Evolutionary conservation across 2,329 filamentous ascomycete genomes (phyloP).

Genomic region (Clonostachys byssicola): DNA sequence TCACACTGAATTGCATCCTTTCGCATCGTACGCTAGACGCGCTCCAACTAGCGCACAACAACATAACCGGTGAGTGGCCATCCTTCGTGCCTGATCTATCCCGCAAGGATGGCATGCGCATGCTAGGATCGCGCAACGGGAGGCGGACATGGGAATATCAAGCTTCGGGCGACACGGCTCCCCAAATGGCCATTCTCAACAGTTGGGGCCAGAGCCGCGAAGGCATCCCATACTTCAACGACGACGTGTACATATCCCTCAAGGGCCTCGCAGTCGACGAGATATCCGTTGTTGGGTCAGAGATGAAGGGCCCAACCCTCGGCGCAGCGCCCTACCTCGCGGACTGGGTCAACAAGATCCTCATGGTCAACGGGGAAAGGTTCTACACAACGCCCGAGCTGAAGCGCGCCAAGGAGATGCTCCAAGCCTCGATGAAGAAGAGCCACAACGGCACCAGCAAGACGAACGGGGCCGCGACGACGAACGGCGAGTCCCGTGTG

Average conservation of each 20-base stretch:
- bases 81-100: conserved; percentile 6
- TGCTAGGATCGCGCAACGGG: conserved; percentile 3
- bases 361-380: conserved; percentile 3
- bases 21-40: conserved; percentile 4
- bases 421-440: not conserved
- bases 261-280: conserved; percentile 4
- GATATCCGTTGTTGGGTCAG: conserved; percentile 2
- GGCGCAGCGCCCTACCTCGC: conserved; percentile 4
- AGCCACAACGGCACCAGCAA: not conserved
- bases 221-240: conserved; percentile 4
- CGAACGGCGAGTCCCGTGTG: not conserved
- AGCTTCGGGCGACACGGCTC: conserved; percentile 3
- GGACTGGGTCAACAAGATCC: conserved; percentile 6
- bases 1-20: conserved; percentile 5
- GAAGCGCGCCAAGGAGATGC: conserved; percentile 1
- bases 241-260: conserved; percentile 5
- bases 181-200: conserved; percentile 4
- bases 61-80: conserved; percentile 2
- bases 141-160: conserved; percentile 6
- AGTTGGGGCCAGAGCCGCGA: not conserved
- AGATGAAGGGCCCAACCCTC: conserved; percentile 6
- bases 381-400: conserved; percentile 6
- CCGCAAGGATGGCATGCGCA: conserved; percentile 1
- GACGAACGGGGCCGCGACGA: not conserved
- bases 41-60: conserved; percentile 4